Percentiles rank a stretch among this genome's conserved stretches.
phyloP scores from a whole-genome alignment of 2,329 filamentous ascomycete genomes.

The Fusarium ambrosium region DNA sequence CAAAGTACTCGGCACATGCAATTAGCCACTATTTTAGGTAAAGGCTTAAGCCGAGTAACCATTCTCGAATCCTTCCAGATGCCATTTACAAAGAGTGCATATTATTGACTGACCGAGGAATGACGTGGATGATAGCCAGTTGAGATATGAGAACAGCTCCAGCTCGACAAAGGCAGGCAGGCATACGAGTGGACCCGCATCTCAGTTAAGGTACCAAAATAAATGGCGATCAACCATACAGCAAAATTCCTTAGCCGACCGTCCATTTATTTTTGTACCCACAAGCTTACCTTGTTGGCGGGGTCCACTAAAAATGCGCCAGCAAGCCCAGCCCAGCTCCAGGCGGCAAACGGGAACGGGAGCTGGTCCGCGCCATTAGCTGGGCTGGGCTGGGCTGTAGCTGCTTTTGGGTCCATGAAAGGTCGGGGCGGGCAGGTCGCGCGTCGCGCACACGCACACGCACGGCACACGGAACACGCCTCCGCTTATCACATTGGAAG shows the following conservation, averaged over 20 bases:
- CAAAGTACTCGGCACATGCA: not conserved
- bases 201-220: too few species aligned
- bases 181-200: too few species aligned
- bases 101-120: conserved; percentile 18
- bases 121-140: conserved; percentile 18
- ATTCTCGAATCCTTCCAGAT: not conserved
- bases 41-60: not conserved
- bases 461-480: conserved; percentile 34
- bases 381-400: not conserved
- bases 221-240: too few species aligned
- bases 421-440: conserved; percentile 32
- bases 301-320: conserved; percentile 3
- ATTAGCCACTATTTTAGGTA: not conserved
- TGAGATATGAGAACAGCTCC: not conserved
- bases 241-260: too few species aligned
- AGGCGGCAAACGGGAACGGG: conserved; percentile 6
- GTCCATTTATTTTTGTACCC: too few species aligned
- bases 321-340: not conserved
- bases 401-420: conserved; percentile 13
- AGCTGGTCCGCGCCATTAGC: conserved; percentile 19
- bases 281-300: conserved; percentile 20
- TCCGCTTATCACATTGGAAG: conserved; percentile 40
- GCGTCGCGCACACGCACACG: conserved; percentile 47
- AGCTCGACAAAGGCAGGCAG: too few species aligned
- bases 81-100: not conserved